A percentile compares a stretch with the other conserved stretches of the same genome.
Conservation (phyloP, 495 filamentous ascomycete genomes). For the Oidiodendron maius region DNA sequence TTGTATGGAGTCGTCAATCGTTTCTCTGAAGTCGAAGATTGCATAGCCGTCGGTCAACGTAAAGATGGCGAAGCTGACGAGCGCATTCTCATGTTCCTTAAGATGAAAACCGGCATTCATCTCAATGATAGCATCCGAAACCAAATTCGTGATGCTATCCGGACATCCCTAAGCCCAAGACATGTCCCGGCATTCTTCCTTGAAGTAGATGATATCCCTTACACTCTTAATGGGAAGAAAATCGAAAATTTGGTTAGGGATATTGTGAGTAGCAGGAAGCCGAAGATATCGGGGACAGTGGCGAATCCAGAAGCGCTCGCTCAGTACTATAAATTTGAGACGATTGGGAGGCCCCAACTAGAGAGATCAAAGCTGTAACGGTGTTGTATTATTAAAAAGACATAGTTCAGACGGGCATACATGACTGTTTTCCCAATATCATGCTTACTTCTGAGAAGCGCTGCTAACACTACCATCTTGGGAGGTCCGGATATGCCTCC, state of each 20-base stretch:
- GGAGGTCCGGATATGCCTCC: no score
- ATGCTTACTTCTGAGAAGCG: no score
- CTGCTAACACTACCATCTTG: no score
- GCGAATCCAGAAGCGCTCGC: conserved; percentile 2
- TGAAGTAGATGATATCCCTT: conserved; percentile 2
- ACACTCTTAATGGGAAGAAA: conserved; percentile 2
- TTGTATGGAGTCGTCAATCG: background rate
- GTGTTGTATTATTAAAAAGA: no score
- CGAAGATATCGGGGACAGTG: background rate
- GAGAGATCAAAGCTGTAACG: no score
- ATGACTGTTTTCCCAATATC: no score
- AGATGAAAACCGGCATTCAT: background rate
- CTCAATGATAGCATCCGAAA: background rate
- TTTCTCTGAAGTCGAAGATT: background rate
- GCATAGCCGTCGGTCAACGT: background rate
- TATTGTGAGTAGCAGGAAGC: background rate
- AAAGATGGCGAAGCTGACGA: background rate
- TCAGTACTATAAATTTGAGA: background rate
- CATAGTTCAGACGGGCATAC: no score
- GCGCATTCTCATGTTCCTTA: background rate
- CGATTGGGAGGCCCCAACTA: no score
- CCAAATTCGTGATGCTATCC: background rate
- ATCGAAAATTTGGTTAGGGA: background rate
- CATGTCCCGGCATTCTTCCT: background rate
- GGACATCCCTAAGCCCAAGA: background rate